These are phyloP conservation scores for Cardiospermum halicacabum DNA, from an alignment of 345 rosid species.

Conservation along the genomic window DNA sequence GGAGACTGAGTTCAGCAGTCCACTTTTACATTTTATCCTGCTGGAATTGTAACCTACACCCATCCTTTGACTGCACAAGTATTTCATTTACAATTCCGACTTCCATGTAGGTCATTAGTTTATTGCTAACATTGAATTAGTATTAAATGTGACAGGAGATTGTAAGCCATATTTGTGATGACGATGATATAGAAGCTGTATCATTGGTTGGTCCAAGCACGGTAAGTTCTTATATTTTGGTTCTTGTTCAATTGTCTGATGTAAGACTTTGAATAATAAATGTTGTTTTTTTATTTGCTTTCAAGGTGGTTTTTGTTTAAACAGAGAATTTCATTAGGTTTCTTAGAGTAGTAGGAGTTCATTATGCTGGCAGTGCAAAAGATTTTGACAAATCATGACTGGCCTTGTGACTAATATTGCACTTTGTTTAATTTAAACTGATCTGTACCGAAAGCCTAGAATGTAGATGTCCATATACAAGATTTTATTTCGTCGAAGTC, in stretches of 20 bases:
- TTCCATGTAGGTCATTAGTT: constrained; percentile 2
- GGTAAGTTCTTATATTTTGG: constrained; percentile 25
- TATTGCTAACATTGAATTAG: constrained; percentile 3
- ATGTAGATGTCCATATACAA: not conserved
- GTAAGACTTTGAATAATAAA: not conserved
- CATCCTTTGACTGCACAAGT: not conserved
- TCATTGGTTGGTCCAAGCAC: constrained; percentile 35
- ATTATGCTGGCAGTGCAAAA: not conserved
- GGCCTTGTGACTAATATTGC: not conserved
- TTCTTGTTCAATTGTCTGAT: not conserved
- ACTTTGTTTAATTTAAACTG: not conserved
- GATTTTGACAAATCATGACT: constrained; percentile 1
- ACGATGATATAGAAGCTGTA: constrained; percentile 47
- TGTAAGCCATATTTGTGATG: constrained; percentile 39
- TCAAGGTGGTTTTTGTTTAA: not conserved
- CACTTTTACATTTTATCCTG: not conserved
- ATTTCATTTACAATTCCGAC: not conserved
- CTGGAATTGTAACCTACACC: not conserved
- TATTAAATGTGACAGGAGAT: constrained; percentile 34
- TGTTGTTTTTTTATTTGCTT: not conserved
- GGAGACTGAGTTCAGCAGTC: not conserved
- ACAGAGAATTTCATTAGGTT: not conserved
- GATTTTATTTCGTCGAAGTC: not conserved
- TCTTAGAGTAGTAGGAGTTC: not conserved
- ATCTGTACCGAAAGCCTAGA: not conserved